Evolutionary conservation across 139 green algal species (phyloP).

Genomic region (Mychonastes homosphaera): DNA sequence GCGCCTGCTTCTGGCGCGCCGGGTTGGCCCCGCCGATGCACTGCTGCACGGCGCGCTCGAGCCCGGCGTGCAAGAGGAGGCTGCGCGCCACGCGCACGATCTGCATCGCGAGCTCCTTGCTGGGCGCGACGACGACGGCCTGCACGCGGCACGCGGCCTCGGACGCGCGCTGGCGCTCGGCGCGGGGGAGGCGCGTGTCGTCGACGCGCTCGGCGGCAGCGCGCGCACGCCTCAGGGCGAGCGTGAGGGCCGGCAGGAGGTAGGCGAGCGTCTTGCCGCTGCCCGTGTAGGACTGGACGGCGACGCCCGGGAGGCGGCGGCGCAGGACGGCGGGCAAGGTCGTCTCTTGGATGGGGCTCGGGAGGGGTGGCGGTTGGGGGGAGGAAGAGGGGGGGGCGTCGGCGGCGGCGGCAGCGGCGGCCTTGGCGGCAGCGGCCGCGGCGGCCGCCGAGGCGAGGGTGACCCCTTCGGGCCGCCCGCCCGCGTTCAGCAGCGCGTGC

Average conservation of each 20-base stretch:
- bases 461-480: neutral
- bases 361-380: constrained; percentile 26
- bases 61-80: constrained; percentile 48
- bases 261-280: constrained; percentile 94
- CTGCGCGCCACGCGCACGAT: constrained; percentile 58
- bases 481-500: constrained; percentile 1
- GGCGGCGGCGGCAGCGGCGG: neutral
- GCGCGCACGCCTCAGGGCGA: constrained; percentile 47
- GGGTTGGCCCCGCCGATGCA: constrained; percentile 87
- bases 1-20: constrained; percentile 62
- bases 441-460: neutral
- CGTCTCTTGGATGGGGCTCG: constrained; percentile 53
- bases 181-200: too few relatives aligned
- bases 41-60: constrained; percentile 80
- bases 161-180: too few relatives aligned
- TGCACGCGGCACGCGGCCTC: constrained; percentile 23
- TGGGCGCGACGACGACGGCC: constrained; percentile 74
- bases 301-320: constrained; percentile 51
- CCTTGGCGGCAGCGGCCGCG: neutral
- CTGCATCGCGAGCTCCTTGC: constrained; percentile 91
- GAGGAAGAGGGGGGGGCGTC: neutral
- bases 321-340: constrained; percentile 54
- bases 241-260: constrained; percentile 72
- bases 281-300: constrained; percentile 84
- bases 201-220: too few relatives aligned